These are phyloP conservation scores for Colletotrichum liriopes DNA, from an alignment of 2,329 filamentous ascomycete species.

Conservation along the genomic window DNA sequence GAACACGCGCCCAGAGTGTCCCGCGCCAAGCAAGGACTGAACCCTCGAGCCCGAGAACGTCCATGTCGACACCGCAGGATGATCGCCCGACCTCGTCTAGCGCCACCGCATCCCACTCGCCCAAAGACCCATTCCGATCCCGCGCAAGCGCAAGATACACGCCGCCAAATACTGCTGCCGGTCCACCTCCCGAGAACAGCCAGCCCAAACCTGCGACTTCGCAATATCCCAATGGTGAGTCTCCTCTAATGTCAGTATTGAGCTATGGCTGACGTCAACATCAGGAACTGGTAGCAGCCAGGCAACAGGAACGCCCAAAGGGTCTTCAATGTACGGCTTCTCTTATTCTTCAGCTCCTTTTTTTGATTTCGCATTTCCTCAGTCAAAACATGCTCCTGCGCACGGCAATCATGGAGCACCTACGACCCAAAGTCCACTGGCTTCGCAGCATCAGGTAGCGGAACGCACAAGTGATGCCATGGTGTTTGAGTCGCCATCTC, in stretches of 20 bases:
- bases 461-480: conserved; percentile 10
- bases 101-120: conserved; percentile 34
- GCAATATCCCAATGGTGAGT: neutral
- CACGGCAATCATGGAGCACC: conserved; percentile 7
- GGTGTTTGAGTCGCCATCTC: conserved; percentile 37
- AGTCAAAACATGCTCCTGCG: conserved; percentile 10
- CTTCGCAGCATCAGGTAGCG: neutral
- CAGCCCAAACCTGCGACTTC: conserved; percentile 23
- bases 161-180: conserved; percentile 33
- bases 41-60: conserved; percentile 34
- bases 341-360: conserved; percentile 40
- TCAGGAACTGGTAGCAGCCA: conserved; percentile 12
- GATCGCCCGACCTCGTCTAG: conserved; percentile 35
- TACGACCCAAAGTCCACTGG: conserved; percentile 1
- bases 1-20: conserved; percentile 52
- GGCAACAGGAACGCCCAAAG: conserved; percentile 47
- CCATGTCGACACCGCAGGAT: conserved; percentile 34
- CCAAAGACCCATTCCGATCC: conserved; percentile 40
- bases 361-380: conserved; percentile 20
- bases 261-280: conserved; percentile 11
- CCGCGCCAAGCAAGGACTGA: conserved; percentile 44
- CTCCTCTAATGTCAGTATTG: too few species aligned
- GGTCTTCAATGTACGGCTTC: conserved; percentile 65
- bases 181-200: conserved; percentile 11
- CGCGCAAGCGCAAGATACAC: conserved; percentile 43